phyloP scores from a whole-genome alignment of 2,329 filamentous ascomycete genomes.

The Trichophyton verrucosum region DNA sequence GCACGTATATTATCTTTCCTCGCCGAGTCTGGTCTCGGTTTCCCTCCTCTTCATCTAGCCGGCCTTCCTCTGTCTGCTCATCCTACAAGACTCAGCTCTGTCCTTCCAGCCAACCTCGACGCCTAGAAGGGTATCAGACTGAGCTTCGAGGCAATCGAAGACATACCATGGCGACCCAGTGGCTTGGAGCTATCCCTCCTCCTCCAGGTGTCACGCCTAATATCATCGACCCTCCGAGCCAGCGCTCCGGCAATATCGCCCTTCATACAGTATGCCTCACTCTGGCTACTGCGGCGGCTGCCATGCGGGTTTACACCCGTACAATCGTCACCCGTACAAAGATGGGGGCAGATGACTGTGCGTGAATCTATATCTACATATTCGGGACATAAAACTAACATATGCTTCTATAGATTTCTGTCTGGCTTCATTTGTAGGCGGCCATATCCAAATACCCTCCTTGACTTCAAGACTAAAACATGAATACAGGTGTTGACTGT shows the following conservation, averaged over 20 bases:
- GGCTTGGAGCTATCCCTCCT: constrained; percentile 4
- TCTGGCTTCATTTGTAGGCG: constrained; percentile 1
- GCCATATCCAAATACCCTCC: background rate
- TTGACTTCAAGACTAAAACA: background rate
- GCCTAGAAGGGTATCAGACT: background rate
- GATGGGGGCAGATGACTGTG: constrained; percentile 3
- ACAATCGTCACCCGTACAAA: background rate
- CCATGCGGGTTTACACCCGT: constrained; percentile 5
- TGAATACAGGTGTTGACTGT: background rate
- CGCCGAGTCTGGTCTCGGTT: background rate
- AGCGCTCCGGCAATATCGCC: background rate
- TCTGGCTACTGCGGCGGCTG: background rate
- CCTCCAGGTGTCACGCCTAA: constrained; percentile 1
- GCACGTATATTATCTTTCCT: background rate
- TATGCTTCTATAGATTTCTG: constrained; percentile 1
- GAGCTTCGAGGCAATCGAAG: background rate
- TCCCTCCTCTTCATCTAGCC: background rate
- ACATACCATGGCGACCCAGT: background rate
- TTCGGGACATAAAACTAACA: background rate
- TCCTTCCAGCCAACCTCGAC: background rate
- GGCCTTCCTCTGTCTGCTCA: background rate
- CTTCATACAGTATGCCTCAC: constrained; percentile 4
- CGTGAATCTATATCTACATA: background rate
- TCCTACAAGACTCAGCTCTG: background rate
- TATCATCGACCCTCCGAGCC: constrained; percentile 1